A percentile compares a stretch with the other conserved stretches of the same genome.
Conservation (phyloP, 768 basidiomycete genomes). For the Dentipellis fragilis region DNA sequence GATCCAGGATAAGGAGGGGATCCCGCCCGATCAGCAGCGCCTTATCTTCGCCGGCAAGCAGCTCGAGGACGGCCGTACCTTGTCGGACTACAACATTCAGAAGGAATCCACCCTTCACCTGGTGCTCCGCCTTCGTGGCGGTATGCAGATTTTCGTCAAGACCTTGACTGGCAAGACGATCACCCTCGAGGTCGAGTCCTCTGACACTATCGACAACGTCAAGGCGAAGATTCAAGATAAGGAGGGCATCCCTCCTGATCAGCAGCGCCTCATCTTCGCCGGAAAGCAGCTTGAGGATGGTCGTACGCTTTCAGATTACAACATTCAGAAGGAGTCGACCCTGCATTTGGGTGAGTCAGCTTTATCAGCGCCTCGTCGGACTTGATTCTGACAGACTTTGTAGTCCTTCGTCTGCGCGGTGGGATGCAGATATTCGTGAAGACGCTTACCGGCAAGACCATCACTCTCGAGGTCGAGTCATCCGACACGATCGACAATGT, state of each 20-base stretch:
- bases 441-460: constrained; percentile 84
- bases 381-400: too few relatives aligned
- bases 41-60: constrained; percentile 99
- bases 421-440: constrained; percentile 85
- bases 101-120: constrained; percentile 98
- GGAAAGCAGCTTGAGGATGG: constrained; percentile 99
- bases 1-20: constrained; percentile 96
- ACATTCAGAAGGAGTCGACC: constrained; percentile 99
- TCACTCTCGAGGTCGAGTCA: constrained; percentile 79
- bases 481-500: constrained; percentile 72
- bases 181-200: constrained; percentile 97
- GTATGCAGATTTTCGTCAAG: constrained; percentile 61
- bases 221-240: constrained; percentile 79
- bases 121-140: background rate
- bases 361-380: too few relatives aligned
- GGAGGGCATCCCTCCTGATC: constrained; percentile 85
- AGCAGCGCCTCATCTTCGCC: constrained; percentile 97
- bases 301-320: constrained; percentile 89
- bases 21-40: constrained; percentile 92
- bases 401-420: constrained; percentile 30
- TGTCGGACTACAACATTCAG: constrained; percentile 95
- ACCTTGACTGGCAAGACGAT: constrained; percentile 96
- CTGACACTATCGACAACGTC: constrained; percentile 94
- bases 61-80: constrained; percentile 96
- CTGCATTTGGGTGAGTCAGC: constrained; percentile 59